Base-by-base conservation (phyloP, 139 green algal species). In the Gonium pectorale region DNA sequence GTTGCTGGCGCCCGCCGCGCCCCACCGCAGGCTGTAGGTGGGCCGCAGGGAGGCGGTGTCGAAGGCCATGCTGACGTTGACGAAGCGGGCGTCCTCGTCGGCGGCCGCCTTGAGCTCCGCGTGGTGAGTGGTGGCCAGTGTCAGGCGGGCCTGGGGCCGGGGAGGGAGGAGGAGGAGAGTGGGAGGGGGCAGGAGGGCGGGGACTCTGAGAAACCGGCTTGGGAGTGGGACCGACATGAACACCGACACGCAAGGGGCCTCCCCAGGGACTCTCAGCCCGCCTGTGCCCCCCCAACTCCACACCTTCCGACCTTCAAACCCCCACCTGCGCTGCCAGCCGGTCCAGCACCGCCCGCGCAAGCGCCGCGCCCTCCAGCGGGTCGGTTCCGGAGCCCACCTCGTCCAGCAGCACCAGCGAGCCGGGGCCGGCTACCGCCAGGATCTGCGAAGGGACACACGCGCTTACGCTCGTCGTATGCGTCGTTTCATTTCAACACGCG, bases 351-450 rank as follows among this genome's bases (percentile, higher is more conserved):
- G 97, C 95, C 29, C 94, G 88, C 0, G 94, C 97, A 62, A 99
- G 89, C 2, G 96, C 97, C 9, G 97, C 92, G 7, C 97, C 97
- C 91, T 99, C 97, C 51, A 87, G 64, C 1, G 97, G 97, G 89
- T 99, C 97, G 19, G 97, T 99, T 38, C 97, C 95, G 89, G 66
- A 85, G 49, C 88, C 88, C 49, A 91, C 86, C 72, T 90, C 97
- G 82, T 99, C 97, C 80, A 99, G 89, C 74, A 99, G 90, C 80
- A 99, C 97, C 51, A 99, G 88, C 2, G 92, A 94, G 26, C 80
- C 46, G 19, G 74, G 68, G 2, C 83, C 70, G 0, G 86, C 91
- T 1, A 86, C 83, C 56, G 93, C 90, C 41, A 94, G 83, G 62
- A 92, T 84, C 85, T 91, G 79, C 11, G 49, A 6, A 40, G 24